These are phyloP conservation scores for Akanthomyces dipterigenus DNA, from an alignment of 2,329 filamentous ascomycete genomes.

Conservation along the genomic window DNA sequence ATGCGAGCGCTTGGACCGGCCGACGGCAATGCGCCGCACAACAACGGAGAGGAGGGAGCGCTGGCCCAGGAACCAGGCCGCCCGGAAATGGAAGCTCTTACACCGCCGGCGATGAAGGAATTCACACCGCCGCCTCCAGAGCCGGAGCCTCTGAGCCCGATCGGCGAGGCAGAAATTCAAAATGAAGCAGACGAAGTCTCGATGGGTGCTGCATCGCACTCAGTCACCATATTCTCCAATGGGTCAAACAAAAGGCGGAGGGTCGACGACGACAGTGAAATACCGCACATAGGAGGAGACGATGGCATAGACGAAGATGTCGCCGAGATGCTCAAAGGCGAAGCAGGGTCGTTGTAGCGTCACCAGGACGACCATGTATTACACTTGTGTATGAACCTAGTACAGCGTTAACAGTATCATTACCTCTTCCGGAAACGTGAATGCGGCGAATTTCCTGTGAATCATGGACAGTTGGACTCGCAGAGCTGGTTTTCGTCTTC, in stretches of 20 bases:
- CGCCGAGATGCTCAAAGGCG: constrained; percentile 45
- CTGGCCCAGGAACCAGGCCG: constrained; percentile 56
- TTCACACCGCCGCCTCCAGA: constrained; percentile 18
- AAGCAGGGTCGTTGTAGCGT: background rate
- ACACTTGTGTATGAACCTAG: background rate
- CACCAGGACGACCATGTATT: background rate
- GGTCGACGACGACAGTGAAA: constrained; percentile 43
- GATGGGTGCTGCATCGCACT: constrained; percentile 33
- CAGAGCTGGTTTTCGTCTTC: background rate
- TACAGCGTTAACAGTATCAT: background rate
- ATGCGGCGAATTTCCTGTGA: background rate
- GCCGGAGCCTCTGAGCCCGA: constrained; percentile 18
- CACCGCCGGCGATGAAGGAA: constrained; percentile 36
- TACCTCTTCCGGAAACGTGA: background rate
- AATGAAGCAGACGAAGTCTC: constrained; percentile 15
- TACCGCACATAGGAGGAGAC: constrained; percentile 47
- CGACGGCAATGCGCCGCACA: constrained; percentile 42
- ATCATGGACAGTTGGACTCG: background rate
- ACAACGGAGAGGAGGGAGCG: constrained; percentile 38
- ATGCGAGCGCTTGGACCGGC: constrained; percentile 71
- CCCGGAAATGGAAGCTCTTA: constrained; percentile 79
- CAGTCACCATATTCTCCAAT: constrained; percentile 42
- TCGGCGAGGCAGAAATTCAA: constrained; percentile 15
- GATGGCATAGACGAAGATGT: constrained; percentile 53
- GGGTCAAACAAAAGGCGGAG: constrained; percentile 52